A percentile compares a stretch with the other conserved stretches of the same genome.
phyloP scores from a whole-genome alignment of 1,139 yeast species.

The Suhomyces ambrosiae region DNA sequence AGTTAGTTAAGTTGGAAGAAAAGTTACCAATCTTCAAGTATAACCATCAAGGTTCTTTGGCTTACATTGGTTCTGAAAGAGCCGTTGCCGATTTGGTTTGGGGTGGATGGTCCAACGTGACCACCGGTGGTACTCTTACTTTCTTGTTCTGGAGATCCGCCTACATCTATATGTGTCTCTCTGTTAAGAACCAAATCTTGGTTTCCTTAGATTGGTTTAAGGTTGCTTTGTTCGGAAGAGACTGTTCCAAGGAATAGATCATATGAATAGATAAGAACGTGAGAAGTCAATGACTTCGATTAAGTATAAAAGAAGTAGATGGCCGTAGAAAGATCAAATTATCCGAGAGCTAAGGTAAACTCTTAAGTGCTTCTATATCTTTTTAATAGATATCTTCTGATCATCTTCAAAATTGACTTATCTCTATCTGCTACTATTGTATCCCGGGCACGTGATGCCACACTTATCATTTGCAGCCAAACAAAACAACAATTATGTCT shows the following conservation, averaged over 20 bases:
- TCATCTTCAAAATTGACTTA: neutral
- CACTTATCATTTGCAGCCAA: conserved; percentile 10
- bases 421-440: neutral
- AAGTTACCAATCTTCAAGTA: conserved; percentile 62
- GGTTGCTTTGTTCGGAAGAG: conserved; percentile 87
- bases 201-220: conserved; percentile 88
- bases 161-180: conserved; percentile 88
- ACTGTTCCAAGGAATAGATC: conserved; percentile 58
- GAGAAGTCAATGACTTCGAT: too few species aligned
- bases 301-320: too few species aligned
- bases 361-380: neutral
- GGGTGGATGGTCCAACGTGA: conserved; percentile 82
- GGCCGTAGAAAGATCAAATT: too few species aligned
- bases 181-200: conserved; percentile 82
- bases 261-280: neutral
- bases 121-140: conserved; percentile 84
- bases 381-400: too few species aligned
- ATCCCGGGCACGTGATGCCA: too few species aligned
- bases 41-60: conserved; percentile 71
- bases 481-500: conserved; percentile 5
- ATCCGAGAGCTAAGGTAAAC: too few species aligned
- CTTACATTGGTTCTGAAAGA: conserved; percentile 85
- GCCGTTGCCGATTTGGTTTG: conserved; percentile 92
- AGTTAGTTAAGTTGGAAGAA: conserved; percentile 42
- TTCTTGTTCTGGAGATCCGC: conserved; percentile 95